phyloP scores from a whole-genome alignment of 768 basidiomycete species.

The Ramaria rubella region DNA sequence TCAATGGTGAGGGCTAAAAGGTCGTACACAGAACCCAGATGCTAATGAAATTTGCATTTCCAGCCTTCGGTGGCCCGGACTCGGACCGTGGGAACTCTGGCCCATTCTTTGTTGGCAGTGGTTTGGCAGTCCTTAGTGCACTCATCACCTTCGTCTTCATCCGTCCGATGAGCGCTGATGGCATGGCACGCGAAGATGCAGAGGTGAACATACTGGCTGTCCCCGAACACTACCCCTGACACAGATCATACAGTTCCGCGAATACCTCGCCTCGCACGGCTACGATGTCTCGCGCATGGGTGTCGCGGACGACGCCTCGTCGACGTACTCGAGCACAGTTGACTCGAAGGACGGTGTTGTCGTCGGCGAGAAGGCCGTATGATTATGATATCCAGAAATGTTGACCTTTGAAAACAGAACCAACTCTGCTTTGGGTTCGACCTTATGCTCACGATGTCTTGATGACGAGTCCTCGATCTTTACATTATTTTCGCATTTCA shows the following conservation, averaged over 20 bases:
- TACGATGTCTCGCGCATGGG: constrained; percentile 78
- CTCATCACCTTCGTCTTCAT: constrained; percentile 66
- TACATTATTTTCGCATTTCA: no score
- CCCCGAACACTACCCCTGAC: no score
- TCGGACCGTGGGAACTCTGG: constrained; percentile 64
- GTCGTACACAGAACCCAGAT: background rate
- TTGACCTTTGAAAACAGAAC: no score
- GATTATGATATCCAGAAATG: background rate
- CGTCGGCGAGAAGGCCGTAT: background rate
- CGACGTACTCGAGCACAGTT: background rate
- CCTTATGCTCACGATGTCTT: no score
- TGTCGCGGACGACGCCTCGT: constrained; percentile 16
- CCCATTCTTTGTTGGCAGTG: constrained; percentile 82
- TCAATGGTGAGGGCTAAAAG: constrained; percentile 37
- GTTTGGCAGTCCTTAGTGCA: constrained; percentile 73
- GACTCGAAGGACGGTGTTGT: background rate
- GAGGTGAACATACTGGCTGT: no score
- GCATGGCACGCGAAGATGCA: constrained; percentile 72
- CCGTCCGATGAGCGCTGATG: constrained; percentile 64
- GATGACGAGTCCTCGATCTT: no score
- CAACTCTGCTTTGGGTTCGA: no score
- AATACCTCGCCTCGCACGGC: constrained; percentile 71
- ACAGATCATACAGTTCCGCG: constrained; percentile 84
- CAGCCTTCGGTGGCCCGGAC: constrained; percentile 55
- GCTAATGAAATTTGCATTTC: background rate